Conservation (phyloP, 768 basidiomycete genomes). For the Pulveroboletus ravenelii region DNA sequence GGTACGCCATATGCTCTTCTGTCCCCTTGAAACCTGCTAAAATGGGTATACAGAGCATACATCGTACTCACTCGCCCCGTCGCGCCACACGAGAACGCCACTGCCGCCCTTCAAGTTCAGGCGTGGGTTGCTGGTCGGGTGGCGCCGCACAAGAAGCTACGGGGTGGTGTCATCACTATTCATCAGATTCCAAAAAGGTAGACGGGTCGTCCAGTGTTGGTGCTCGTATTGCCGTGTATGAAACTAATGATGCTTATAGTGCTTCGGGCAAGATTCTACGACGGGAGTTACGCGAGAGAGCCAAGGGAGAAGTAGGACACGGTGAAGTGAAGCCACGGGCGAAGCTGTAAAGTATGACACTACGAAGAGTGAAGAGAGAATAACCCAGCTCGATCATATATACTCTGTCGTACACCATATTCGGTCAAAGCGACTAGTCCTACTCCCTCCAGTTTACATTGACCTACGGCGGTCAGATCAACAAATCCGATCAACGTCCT, state of each 20-base stretch:
- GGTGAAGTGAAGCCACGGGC: conserved; percentile 19
- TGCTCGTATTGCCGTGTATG: background rate
- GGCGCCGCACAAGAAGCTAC: conserved; percentile 69
- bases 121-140: conserved; percentile 68
- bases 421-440: too few species aligned
- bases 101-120: conserved; percentile 48
- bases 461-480: background rate
- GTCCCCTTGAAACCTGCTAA: background rate
- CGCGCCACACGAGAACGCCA: conserved; percentile 13
- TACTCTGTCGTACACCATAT: too few species aligned
- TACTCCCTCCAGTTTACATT: background rate
- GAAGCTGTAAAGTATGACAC: conserved; percentile 12
- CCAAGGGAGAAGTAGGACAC: conserved; percentile 46
- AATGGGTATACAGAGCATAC: conserved; percentile 46
- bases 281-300: conserved; percentile 65
- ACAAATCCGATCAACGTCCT: background rate
- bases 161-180: conserved; percentile 66
- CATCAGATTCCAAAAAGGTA: conserved; percentile 39
- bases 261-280: conserved; percentile 87
- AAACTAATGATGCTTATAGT: conserved; percentile 34
- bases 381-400: too few species aligned
- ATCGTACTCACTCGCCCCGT: conserved; percentile 33
- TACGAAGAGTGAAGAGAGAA: too few species aligned
- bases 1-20: conserved; percentile 33
- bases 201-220: background rate